Evolutionary conservation across 2,329 filamentous ascomycete species (phyloP), one percentile per base, ranked within the genome.

Genomic region (Ophiostoma australiae): DNA sequence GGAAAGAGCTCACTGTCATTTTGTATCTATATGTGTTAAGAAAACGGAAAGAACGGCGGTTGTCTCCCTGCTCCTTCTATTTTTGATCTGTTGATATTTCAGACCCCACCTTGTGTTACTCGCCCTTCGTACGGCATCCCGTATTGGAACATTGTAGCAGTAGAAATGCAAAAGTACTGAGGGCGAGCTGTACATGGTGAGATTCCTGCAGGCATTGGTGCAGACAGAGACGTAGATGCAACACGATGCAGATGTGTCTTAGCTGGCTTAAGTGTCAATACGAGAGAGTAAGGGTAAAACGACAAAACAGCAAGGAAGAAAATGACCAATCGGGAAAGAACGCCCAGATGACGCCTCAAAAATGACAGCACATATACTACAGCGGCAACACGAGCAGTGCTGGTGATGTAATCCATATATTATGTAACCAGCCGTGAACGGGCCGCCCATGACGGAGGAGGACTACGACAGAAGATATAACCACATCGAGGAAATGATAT

Each of bases 81-180:
- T 41, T 67, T 67, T 67, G 23, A 37, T 66, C 1, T 39, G 13
- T 8, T 1, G 17, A 33, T 11, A 10, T 20, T 17, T 65, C 17
- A 41, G 1, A 5, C 39, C 39, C 66, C 66, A 41, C 66, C 23
- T 23, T 67, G 66, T 67, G 35, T 20, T 17, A 67, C 66, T 67
- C 66, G 10, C 66, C 66, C 66, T 39, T 31, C 66, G 66, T 67
- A 67, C 66, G 17, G 66, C 66, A 67, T 67, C 31, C 65, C 65
- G 65, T 67, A 67, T 67, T 67, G 2, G n/a, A 13, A 44, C 27
- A 37, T 15, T 48, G n/a, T n/a, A 39, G 20, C 35, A 63, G 20
- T 63, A 7, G 23, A 35, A 65, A n/a, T n/a, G 27, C n/a, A 58
- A 13, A 31, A 58, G 10, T 27, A 58, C 4, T 61, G 10, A 27